Evolutionary conservation across 805 yeast genomes (phyloP), one percentile per base, ranked within the genome.

Genomic region (Isabelozyma rhagii): DNA sequence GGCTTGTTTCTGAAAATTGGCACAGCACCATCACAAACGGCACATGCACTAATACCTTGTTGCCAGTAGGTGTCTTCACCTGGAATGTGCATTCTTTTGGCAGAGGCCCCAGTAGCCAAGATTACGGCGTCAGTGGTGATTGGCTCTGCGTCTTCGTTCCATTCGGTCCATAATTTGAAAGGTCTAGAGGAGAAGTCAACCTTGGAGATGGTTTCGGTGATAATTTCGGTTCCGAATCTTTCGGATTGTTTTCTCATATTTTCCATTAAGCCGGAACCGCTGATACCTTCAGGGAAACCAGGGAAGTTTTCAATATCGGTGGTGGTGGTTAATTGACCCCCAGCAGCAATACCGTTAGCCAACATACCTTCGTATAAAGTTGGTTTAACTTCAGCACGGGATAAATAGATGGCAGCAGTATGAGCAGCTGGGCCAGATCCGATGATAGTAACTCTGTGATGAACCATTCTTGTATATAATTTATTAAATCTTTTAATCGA

Each of bases 391-490:
- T 94, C 99, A 41, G 99, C 99, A 72, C 99, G 86, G 29, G 98
- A 86, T 48, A 94, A 78, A 72, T 94, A 94, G 69, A 94, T 89
- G 57, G 99, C 99, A 46, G 99, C 99, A 42, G 99, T 94, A 80
- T 94, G 97, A 49, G 97, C 99, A 50, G 99, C 99, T 50, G 99
- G 99, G 61, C 99, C 99, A 48, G 97, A 92, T 43, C 99, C 98
- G 53, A 89, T 84, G 62, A 89, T 87, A 31, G 94, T 88, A 53
- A 88, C 96, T 77, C 78, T 82, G 74, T 89, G 83, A 69, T 88
- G 96, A 62, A 81, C 87, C 92, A 86, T 86, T 81, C 79, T 82
- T 17, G 29, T 51, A 4, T 31, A 13, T 10, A 13, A 31, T 31
- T 9, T 31, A 31, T 9, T 31, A 31, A 31, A 5, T 31, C n/a